A percentile compares a stretch with the other conserved stretches of the same genome.
phyloP scores from a whole-genome alignment of 2,329 filamentous ascomycete genomes.

The Xylariaceae sp. region DNA sequence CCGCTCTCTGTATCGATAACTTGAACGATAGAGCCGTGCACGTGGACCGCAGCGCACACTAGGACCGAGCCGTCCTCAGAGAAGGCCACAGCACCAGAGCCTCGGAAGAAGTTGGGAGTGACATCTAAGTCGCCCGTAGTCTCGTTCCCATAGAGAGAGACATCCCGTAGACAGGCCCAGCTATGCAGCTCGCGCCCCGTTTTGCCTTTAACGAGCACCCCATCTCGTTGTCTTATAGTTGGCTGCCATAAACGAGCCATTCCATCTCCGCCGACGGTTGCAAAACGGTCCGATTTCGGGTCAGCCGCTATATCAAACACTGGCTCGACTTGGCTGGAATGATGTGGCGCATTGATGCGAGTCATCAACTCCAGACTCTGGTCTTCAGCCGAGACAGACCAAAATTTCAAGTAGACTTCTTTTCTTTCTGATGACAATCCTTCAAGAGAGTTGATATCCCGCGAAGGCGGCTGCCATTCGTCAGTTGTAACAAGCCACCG shows the following conservation, averaged over 20 bases:
- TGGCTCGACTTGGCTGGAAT: conserved; percentile 57
- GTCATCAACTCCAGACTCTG: conserved; percentile 76
- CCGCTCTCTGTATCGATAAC: conserved; percentile 77
- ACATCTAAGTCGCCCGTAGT: conserved; percentile 43
- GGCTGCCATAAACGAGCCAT: conserved; percentile 82
- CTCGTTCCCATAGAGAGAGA: conserved; percentile 54
- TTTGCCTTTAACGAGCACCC: conserved; percentile 65
- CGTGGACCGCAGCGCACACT: conserved; percentile 67
- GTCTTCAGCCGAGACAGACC: conserved; percentile 68
- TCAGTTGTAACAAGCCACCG: conserved; percentile 91
- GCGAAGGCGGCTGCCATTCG: conserved; percentile 79
- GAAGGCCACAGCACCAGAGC: conserved; percentile 73
- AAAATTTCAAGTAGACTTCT: conserved; percentile 90
- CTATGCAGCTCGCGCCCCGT: conserved; percentile 66
- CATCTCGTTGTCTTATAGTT: conserved; percentile 70
- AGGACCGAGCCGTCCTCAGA: conserved; percentile 85
- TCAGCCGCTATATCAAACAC: conserved; percentile 78
- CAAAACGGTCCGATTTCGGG: conserved; percentile 73
- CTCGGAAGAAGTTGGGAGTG: conserved; percentile 38
- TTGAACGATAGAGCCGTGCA: conserved; percentile 68
- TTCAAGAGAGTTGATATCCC: conserved; percentile 68
- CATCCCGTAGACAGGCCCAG: conserved; percentile 73
- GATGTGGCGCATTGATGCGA: conserved; percentile 83
- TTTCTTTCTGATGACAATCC: conserved; percentile 54
- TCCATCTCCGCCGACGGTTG: conserved; percentile 83